Base-by-base conservation (phyloP, 2,329 filamentous ascomycete genomes). In the Colletotrichum sp. region DNA sequence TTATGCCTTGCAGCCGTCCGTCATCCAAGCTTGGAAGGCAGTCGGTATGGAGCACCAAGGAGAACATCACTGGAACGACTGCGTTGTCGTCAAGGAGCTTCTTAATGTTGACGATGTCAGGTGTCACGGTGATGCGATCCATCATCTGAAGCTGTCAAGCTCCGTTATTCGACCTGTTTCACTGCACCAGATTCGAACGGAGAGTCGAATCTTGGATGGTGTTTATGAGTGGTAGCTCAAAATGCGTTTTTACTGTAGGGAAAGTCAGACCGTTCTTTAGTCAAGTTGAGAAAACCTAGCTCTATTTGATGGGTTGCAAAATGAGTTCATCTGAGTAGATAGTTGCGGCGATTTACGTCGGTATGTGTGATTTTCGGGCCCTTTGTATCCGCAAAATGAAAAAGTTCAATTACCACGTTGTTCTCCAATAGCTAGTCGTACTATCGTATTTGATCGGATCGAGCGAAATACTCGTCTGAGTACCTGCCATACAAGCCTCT, bases 131-230 rank as follows among this genome's bases (percentile, higher is more conserved):
- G 24, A 59, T 1, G 22, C 22, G 8, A 59, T 59, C 5, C 55
- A 18, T 28, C 55, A 59, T 24, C 2, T 59, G 55, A 28, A 28
- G 6, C 24, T 59, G 8, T 59, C 24, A 13, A 28, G 22, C 22
- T 18, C 13, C 13, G 55, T 59, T 2, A 28, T 59, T 28, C 22
- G 24, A 59, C 24, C 55, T 59, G 55, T 59, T 6, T 59, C 55
- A 5, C 24, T 59, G 55, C 55, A 18, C 22, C 55, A 28, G 55
- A 59, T 28, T 18, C 55, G n/a, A 0, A 52, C n/a, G 6, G 44
- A 22, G 3, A 52, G 0, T 0, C 3, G 2, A 3, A 22, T 52
- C 44, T 52, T 52, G 6, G 44, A 52, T 0, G 12, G 44, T 3
- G 0, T 4, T 1, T 1, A 52, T 24, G 44, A 52, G n/a, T 52